Conservation (phyloP, 2,329 filamentous ascomycete species). For the Calonectria leucothoes region DNA sequence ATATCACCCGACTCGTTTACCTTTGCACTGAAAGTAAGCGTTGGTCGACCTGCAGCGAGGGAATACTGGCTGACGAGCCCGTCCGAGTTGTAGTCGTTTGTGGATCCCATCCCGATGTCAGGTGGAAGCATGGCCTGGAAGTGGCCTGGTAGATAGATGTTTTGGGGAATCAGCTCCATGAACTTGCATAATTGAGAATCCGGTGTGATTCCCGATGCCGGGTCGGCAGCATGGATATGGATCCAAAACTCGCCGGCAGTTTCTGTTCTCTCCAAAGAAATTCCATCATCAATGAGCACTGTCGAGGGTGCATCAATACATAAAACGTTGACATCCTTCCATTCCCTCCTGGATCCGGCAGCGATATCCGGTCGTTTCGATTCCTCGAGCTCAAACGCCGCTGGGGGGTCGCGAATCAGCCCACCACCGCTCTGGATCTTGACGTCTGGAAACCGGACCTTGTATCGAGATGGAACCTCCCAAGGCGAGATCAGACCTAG, state of each 20-base stretch:
- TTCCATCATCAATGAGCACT: slow-evolving; percentile 81
- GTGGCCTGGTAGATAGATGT: slow-evolving; percentile 70
- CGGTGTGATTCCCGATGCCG: slow-evolving; percentile 75
- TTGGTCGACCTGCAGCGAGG: slow-evolving; percentile 61
- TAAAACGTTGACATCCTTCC: slow-evolving; percentile 70
- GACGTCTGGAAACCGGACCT: slow-evolving; percentile 64
- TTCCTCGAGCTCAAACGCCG: slow-evolving; percentile 46
- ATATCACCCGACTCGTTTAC: slow-evolving; percentile 65
- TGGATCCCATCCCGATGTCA: slow-evolving; percentile 43
- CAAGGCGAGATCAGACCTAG: slow-evolving; percentile 77
- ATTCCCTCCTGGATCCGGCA: slow-evolving; percentile 66
- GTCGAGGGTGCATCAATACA: slow-evolving; percentile 78
- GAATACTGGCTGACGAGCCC: slow-evolving; percentile 64
- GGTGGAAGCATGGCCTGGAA: slow-evolving; percentile 68
- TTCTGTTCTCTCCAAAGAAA: slow-evolving; percentile 74
- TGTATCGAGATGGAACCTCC: slow-evolving; percentile 75
- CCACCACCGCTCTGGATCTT: slow-evolving; percentile 56
- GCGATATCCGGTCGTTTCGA: slow-evolving; percentile 58
- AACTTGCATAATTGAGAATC: slow-evolving; percentile 68
- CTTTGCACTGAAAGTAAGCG: slow-evolving; percentile 72
- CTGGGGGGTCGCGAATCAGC: slow-evolving; percentile 50
- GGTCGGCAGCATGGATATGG: slow-evolving; percentile 83
- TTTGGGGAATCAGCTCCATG: slow-evolving; percentile 70
- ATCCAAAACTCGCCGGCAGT: slow-evolving; percentile 74
- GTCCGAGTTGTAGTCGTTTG: slow-evolving; percentile 47